Conservation (phyloP, 306 rosid species). For the Glycine soja region DNA sequence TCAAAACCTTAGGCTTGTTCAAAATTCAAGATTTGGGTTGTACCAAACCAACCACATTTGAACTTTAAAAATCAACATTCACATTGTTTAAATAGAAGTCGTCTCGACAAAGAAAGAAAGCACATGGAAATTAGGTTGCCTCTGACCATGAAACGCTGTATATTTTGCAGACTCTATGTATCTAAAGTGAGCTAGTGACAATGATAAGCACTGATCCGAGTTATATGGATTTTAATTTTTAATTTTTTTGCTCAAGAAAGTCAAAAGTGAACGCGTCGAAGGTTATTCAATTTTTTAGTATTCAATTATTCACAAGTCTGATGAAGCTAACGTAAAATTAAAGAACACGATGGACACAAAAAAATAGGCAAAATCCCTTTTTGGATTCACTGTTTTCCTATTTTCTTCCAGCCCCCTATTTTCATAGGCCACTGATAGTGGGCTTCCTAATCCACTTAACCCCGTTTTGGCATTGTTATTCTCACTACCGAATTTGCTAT, state of each 20-base stretch:
- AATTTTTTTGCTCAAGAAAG: background rate
- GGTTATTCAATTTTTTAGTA: background rate
- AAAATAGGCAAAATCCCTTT: background rate
- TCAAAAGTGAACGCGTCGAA: background rate
- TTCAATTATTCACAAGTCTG: background rate
- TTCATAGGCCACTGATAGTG: background rate
- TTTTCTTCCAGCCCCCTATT: too few relatives aligned
- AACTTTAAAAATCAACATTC: background rate
- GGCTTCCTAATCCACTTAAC: background rate
- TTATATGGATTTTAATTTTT: background rate
- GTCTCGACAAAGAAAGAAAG: conserved; percentile 1
- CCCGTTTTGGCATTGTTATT: background rate
- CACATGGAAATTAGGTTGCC: conserved; percentile 18
- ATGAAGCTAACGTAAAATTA: background rate
- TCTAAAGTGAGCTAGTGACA: background rate
- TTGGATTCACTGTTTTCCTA: background rate
- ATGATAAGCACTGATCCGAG: background rate
- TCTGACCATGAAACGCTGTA: background rate
- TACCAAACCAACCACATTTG: conserved; percentile 31
- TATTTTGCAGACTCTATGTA: background rate
- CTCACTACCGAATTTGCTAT: too few relatives aligned
- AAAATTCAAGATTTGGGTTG: conserved; percentile 20
- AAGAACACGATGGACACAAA: background rate
- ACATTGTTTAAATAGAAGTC: conserved; percentile 10
- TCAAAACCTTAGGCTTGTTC: background rate